Conservation (phyloP, 2,329 filamentous ascomycete species). For the Colletotrichum filicis region DNA sequence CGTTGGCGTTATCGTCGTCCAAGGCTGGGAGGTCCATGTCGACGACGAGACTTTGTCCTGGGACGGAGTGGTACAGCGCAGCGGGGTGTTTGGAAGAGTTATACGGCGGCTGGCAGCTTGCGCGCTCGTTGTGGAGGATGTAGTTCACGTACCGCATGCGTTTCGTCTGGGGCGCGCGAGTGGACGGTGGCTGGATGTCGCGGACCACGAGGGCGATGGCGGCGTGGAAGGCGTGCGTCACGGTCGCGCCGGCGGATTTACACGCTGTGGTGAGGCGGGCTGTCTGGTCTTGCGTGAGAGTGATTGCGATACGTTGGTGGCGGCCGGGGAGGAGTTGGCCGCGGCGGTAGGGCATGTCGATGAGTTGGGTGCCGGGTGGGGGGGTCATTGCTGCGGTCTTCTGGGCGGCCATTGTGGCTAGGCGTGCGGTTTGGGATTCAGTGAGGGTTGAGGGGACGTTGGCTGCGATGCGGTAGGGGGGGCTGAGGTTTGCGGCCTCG, state of each 20-base stretch:
- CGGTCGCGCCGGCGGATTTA: constrained; percentile 38
- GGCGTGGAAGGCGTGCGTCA: constrained; percentile 47
- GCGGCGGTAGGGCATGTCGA: constrained; percentile 38
- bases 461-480: constrained; percentile 42
- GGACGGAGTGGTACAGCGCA: constrained; percentile 45
- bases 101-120: constrained; percentile 40
- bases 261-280: constrained; percentile 35
- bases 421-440: constrained; percentile 27
- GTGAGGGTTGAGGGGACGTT: constrained; percentile 33
- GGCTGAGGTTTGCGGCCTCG: constrained; percentile 39
- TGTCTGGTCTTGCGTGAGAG: constrained; percentile 35
- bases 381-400: constrained; percentile 7
- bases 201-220: constrained; percentile 43
- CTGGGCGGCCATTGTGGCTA: constrained; percentile 28
- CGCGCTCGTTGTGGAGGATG: constrained; percentile 46
- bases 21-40: constrained; percentile 38
- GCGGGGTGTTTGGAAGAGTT: constrained; percentile 39
- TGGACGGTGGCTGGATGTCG: constrained; percentile 38
- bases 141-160: constrained; percentile 43
- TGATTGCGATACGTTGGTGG: constrained; percentile 41
- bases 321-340: constrained; percentile 35
- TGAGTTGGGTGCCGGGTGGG: constrained; percentile 1
- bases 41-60: constrained; percentile 40
- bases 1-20: neutral
- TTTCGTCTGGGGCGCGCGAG: neutral